These are phyloP conservation scores for Solanum hybrid DNA, from an alignment of 305 asterid genomes.

Conservation along the genomic window DNA sequence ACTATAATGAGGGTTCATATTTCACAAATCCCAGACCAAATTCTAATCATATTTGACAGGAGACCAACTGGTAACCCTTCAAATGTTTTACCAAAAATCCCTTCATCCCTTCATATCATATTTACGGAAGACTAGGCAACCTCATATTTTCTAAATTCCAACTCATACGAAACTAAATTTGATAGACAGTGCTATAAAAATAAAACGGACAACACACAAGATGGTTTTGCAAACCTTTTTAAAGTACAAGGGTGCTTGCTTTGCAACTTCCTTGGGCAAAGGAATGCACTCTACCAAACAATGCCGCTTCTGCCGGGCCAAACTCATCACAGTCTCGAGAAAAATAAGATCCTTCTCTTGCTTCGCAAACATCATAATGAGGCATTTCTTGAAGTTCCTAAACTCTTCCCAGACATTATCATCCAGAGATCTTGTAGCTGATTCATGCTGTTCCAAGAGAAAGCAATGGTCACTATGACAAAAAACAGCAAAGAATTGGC, in stretches of 20 bases:
- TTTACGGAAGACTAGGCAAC: neutral
- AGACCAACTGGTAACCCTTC: neutral
- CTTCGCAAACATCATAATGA: slow-evolving; percentile 84
- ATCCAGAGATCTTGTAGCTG: slow-evolving; percentile 71
- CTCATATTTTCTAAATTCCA: neutral
- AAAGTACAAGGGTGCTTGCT: slow-evolving; percentile 88
- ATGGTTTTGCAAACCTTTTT: slow-evolving; percentile 64
- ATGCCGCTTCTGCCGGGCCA: slow-evolving; percentile 74
- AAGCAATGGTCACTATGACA: slow-evolving; percentile 8
- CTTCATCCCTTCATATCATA: neutral
- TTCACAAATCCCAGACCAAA: neutral
- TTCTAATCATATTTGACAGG: neutral
- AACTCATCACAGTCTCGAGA: slow-evolving; percentile 81
- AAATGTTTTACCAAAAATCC: neutral
- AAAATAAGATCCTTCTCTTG: slow-evolving; percentile 79
- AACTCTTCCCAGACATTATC: slow-evolving; percentile 91
- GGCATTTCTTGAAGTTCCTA: slow-evolving; percentile 93
- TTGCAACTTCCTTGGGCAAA: slow-evolving; percentile 62
- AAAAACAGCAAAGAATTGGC: neutral
- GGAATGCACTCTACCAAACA: slow-evolving; percentile 91
- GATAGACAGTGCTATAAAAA: neutral
- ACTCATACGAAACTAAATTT: neutral
- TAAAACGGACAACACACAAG: neutral
- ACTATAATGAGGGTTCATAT: neutral
- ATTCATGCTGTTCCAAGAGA: slow-evolving; percentile 59